These are phyloP conservation scores for Ogataea methanolica DNA, from an alignment of 805 yeast species.

Conservation along the genomic window DNA sequence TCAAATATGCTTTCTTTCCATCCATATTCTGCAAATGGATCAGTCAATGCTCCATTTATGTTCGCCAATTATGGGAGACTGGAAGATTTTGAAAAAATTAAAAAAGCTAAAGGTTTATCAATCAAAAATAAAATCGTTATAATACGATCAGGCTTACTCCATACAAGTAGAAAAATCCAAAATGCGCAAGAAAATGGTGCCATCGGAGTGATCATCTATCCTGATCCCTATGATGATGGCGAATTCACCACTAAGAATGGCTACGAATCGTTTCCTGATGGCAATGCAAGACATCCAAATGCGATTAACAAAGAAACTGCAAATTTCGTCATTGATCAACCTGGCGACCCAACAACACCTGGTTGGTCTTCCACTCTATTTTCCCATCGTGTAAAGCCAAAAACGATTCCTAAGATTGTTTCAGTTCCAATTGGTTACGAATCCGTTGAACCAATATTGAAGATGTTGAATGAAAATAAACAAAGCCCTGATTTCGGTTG, in stretches of 20 bases:
- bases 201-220: conserved; percentile 51
- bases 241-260: conserved; percentile 53
- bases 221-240: conserved; percentile 59
- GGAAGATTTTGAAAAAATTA: conserved; percentile 47
- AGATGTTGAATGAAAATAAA: conserved; percentile 32
- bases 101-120: conserved; percentile 33
- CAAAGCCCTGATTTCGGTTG: conserved; percentile 34
- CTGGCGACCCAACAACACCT: conserved; percentile 79
- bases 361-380: conserved; percentile 55
- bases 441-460: conserved; percentile 39
- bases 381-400: conserved; percentile 36
- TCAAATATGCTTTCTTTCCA: conserved; percentile 42
- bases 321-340: conserved; percentile 50
- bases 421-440: conserved; percentile 45
- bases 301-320: conserved; percentile 61
- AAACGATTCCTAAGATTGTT: conserved; percentile 47
- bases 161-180: conserved; percentile 53
- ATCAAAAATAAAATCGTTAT: conserved; percentile 56
- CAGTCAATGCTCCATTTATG: conserved; percentile 49
- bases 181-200: conserved; percentile 64
- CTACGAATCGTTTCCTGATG: conserved; percentile 52
- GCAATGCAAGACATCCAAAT: conserved; percentile 60
- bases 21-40: conserved; percentile 63
- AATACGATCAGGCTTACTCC: conserved; percentile 45
- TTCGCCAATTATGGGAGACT: conserved; percentile 57